Percentiles rank a stretch among this genome's conserved stretches.
These are phyloP conservation scores for Gloeostereum incarnatum DNA, from an alignment of 768 basidiomycete genomes.

Conservation along the genomic window DNA sequence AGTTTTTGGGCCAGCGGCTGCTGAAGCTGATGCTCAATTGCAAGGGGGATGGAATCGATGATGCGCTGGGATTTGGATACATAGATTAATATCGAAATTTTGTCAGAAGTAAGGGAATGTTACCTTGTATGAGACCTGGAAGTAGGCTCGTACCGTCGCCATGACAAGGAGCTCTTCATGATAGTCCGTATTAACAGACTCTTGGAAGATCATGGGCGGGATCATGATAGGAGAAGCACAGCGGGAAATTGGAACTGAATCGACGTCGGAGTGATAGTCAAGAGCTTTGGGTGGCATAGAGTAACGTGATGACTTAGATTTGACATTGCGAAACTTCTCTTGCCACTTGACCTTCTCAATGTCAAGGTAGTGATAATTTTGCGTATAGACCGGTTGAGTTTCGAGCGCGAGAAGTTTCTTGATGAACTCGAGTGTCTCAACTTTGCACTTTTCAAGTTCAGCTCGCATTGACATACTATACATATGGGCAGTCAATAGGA, in stretches of 20 bases:
- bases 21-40: conserved; percentile 36
- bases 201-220: too few species aligned
- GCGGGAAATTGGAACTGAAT: too few species aligned
- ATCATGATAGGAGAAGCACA: too few species aligned
- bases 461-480: neutral
- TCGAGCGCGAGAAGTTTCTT: conserved; percentile 28
- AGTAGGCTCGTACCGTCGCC: conserved; percentile 48
- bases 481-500: neutral
- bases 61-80: conserved; percentile 30
- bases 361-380: conserved; percentile 16
- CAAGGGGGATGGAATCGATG: conserved; percentile 42
- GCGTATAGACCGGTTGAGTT: conserved; percentile 26
- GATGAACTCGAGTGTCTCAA: conserved; percentile 14
- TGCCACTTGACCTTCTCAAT: conserved; percentile 16
- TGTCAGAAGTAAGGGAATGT: conserved; percentile 1
- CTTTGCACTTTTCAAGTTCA: conserved; percentile 11
- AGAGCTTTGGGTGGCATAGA: too few species aligned
- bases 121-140: conserved; percentile 46
- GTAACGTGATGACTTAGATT: too few species aligned
- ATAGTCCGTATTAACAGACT: too few species aligned
- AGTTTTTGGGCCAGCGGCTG: conserved; percentile 25
- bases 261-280: too few species aligned
- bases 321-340: too few species aligned
- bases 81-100: neutral
- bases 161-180: conserved; percentile 39